Percentiles rank a stretch among this genome's conserved stretches.
phyloP scores from a whole-genome alignment of 176 grass and related monocot genomes.

The Triticum aestivum region DNA sequence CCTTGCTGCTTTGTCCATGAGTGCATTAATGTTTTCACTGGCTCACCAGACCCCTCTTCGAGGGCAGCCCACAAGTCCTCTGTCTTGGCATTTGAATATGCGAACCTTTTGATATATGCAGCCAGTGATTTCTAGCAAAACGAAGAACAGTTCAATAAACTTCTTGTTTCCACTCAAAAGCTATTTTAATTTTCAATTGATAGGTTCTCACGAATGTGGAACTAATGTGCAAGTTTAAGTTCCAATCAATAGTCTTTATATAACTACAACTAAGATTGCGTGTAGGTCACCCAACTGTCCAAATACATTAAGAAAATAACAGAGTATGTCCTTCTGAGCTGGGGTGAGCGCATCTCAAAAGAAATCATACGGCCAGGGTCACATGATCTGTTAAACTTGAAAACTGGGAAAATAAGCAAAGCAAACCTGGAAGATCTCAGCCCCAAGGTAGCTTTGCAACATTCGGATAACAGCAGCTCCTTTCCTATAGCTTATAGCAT shows the following conservation, averaged over 20 bases:
- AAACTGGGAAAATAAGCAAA: conserved; percentile 14
- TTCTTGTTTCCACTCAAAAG: conserved; percentile 5
- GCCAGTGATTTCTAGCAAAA: conserved; percentile 84
- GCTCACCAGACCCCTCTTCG: conserved; percentile 89
- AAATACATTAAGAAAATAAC: conserved; percentile 12
- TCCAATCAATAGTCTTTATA: conserved; percentile 6
- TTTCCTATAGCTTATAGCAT: conserved; percentile 99
- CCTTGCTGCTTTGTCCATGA: conserved; percentile 99
- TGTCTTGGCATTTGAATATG: conserved; percentile 96
- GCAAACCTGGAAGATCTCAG: conserved; percentile 90
- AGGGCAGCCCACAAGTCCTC: conserved; percentile 94
- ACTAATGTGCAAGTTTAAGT: not conserved
- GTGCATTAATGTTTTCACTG: conserved; percentile 80
- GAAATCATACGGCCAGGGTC: not conserved
- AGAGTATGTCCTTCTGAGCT: conserved; percentile 4
- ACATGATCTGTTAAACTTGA: not conserved
- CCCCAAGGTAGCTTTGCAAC: conserved; percentile 97
- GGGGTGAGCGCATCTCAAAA: not conserved
- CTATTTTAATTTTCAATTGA: not conserved
- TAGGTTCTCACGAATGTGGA: not conserved
- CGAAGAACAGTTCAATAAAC: not conserved
- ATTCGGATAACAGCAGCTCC: conserved; percentile 93
- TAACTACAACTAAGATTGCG: not conserved
- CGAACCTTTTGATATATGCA: conserved; percentile 77
- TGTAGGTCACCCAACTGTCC: not conserved